Percentiles rank a stretch among this genome's conserved stretches.
phyloP scores from a whole-genome alignment of 345 rosid genomes.

The Geranium brycei region DNA sequence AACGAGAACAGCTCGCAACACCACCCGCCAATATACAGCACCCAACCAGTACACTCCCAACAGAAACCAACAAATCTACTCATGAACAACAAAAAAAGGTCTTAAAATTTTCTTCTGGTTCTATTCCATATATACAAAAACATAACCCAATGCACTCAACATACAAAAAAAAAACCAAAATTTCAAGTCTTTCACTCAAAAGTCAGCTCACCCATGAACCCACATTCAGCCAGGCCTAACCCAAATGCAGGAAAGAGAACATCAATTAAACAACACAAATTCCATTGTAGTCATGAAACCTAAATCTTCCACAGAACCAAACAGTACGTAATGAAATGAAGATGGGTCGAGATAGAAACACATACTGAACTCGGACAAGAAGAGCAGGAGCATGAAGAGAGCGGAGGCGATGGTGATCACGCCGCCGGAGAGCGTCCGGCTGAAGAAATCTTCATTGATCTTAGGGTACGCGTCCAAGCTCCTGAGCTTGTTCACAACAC shows the following conservation, averaged over 20 bases:
- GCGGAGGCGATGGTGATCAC: constrained; percentile 63
- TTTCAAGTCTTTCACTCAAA: not conserved
- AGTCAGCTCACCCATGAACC: not conserved
- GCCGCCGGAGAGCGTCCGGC: constrained; percentile 81
- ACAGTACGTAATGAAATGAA: not conserved
- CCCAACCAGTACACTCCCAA: no score
- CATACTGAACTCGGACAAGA: constrained; percentile 70
- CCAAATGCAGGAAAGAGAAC: not conserved
- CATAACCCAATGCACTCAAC: not conserved
- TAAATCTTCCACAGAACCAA: not conserved
- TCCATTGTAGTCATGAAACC: not conserved
- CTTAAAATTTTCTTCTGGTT: no score
- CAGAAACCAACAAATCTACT: no score
- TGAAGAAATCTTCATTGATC: constrained; percentile 80
- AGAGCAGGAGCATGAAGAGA: constrained; percentile 44
- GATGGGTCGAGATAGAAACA: not conserved
- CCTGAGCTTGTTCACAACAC: constrained; percentile 36
- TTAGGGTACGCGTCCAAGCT: constrained; percentile 82
- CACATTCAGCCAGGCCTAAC: not conserved
- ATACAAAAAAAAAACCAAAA: not conserved
- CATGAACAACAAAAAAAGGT: no score
- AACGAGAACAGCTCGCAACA: no score
- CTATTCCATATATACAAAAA: no score
- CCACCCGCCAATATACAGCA: no score
- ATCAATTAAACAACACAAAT: not conserved